Evolutionary conservation across 2,329 filamentous ascomycete genomes (phyloP).

Genomic region (Cladophialophora bantiana): DNA sequence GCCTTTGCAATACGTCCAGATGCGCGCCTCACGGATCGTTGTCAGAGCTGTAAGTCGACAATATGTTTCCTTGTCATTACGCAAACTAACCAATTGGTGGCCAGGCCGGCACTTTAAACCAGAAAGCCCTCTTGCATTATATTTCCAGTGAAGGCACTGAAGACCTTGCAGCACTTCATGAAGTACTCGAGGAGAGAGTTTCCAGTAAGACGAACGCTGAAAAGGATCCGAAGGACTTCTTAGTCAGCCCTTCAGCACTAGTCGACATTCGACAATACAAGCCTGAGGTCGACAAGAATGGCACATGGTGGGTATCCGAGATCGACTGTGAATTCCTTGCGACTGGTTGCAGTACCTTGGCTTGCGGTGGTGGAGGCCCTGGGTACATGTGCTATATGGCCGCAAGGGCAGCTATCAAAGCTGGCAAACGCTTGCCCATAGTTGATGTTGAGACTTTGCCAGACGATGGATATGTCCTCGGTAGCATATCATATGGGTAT

Average conservation of each 20-base stretch:
- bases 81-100: neutral
- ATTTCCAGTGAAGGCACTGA: constrained; percentile 43
- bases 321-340: constrained; percentile 55
- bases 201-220: constrained; percentile 20
- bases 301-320: constrained; percentile 55
- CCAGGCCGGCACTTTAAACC: constrained; percentile 15
- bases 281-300: constrained; percentile 43
- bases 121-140: constrained; percentile 20
- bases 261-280: constrained; percentile 44
- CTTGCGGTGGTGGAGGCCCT: constrained; percentile 57
- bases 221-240: constrained; percentile 23
- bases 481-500: constrained; percentile 28
- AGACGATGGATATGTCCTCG: constrained; percentile 20
- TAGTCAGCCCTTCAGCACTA: constrained; percentile 39
- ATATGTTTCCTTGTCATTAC: neutral
- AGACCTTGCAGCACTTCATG: constrained; percentile 49
- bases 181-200: constrained; percentile 48
- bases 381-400: constrained; percentile 47
- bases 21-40: constrained; percentile 44
- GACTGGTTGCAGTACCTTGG: constrained; percentile 57
- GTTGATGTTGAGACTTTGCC: constrained; percentile 29
- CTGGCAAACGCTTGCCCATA: constrained; percentile 20
- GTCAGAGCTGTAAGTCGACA: constrained; percentile 45
- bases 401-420: constrained; percentile 20
- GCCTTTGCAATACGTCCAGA: constrained; percentile 43